Percentiles rank a stretch among this genome's conserved stretches.
phyloP scores from a whole-genome alignment of 306 rosid genomes.

The Fragaria vesca region DNA sequence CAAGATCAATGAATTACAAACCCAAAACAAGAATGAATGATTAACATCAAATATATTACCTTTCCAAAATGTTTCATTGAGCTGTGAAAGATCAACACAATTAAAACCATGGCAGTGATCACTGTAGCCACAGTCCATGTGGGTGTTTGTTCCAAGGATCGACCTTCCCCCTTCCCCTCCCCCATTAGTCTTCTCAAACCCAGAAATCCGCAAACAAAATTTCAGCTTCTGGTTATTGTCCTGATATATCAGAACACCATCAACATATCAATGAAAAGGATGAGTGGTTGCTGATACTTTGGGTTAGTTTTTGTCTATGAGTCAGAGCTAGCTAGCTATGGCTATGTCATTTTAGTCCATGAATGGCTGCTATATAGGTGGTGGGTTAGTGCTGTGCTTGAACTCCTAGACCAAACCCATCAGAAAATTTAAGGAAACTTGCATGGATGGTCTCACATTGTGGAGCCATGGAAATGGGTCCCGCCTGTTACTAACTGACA shows the following conservation, averaged over 20 bases:
- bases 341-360: slow-evolving; percentile 21
- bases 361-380: slow-evolving; percentile 29
- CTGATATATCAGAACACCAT: not conserved
- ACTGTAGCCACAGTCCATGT: slow-evolving; percentile 90
- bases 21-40: slow-evolving; percentile 8
- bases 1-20: not conserved
- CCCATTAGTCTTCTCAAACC: slow-evolving; percentile 39
- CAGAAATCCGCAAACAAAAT: slow-evolving; percentile 10
- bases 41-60: slow-evolving; percentile 35
- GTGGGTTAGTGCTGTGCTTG: slow-evolving; percentile 36
- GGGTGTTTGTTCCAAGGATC: slow-evolving; percentile 78
- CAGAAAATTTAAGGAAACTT: slow-evolving; percentile 34
- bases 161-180: slow-evolving; percentile 44
- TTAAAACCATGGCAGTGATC: slow-evolving; percentile 51
- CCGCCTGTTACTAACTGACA: slow-evolving; percentile 29
- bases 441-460: slow-evolving; percentile 37
- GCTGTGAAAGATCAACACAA: slow-evolving; percentile 57
- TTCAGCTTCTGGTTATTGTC: slow-evolving; percentile 6
- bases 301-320: slow-evolving; percentile 4
- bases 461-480: slow-evolving; percentile 27
- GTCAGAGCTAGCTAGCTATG: slow-evolving; percentile 12
- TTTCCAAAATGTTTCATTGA: slow-evolving; percentile 46
- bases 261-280: slow-evolving; percentile 9
- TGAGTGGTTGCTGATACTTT: not conserved
- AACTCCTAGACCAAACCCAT: slow-evolving; percentile 24